phyloP scores from a whole-genome alignment of 2,329 filamentous ascomycete species.

The Colletotrichum sp. region DNA sequence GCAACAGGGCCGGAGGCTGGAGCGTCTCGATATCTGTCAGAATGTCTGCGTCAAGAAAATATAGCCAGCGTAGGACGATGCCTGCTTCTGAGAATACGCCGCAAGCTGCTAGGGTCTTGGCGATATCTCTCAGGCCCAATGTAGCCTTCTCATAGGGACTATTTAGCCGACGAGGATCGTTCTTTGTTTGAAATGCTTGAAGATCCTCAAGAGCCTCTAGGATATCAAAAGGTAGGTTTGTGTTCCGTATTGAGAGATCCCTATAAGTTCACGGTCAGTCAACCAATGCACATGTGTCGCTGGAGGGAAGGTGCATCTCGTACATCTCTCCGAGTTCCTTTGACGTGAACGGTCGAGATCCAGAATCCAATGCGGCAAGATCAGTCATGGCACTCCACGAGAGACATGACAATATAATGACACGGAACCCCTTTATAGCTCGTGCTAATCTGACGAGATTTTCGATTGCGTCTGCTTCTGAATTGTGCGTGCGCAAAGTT shows the following conservation, averaged over 20 bases:
- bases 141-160: not conserved
- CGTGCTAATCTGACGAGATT: not conserved
- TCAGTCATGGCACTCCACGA: not conserved
- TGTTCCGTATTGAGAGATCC: not conserved
- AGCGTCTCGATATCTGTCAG: not conserved
- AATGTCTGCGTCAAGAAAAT: not conserved
- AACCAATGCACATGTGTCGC: accelerated
- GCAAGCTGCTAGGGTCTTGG: not conserved
- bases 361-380: not conserved
- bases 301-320: accelerated
- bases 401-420: not conserved
- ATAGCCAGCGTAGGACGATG: not conserved
- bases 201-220: not conserved
- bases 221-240: not conserved
- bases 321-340: not conserved
- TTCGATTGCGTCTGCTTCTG: not conserved
- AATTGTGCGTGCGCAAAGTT: not conserved
- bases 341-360: not conserved
- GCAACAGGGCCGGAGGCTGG: accelerated
- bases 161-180: accelerated
- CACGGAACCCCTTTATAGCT: not conserved
- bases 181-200: not conserved
- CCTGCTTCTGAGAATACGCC: not conserved
- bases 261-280: not conserved
- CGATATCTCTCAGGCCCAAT: not conserved